Conservation (phyloP, 257 asterid genomes). For the Petrea volubilis region DNA sequence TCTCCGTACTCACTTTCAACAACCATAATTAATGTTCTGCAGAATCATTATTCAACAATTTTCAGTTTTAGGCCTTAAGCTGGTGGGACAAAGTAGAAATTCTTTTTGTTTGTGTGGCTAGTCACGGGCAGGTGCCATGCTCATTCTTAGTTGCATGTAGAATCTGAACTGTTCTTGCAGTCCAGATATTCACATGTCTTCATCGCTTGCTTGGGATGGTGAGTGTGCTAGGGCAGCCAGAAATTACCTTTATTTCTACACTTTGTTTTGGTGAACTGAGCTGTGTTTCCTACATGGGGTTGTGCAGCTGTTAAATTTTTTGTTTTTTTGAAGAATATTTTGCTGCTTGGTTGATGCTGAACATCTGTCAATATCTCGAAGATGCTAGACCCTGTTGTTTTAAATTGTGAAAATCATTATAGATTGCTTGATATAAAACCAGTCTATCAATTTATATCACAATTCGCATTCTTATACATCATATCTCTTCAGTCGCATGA, state of each 20-base stretch:
- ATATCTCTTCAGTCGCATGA: conserved; percentile 80
- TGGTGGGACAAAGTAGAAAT: neutral
- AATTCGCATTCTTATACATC: conserved; percentile 23
- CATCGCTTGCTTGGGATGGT: neutral
- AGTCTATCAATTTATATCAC: neutral
- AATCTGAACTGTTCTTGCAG: neutral
- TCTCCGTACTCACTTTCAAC: too few relatives aligned
- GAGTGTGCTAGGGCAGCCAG: neutral
- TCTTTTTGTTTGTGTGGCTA: neutral
- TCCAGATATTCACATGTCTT: neutral
- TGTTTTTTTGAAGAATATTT: neutral
- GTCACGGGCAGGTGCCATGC: neutral
- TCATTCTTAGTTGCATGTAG: neutral
- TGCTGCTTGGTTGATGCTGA: neutral
- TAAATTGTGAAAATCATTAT: neutral
- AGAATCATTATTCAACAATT: too few relatives aligned
- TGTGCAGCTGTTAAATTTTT: neutral
- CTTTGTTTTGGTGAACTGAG: neutral
- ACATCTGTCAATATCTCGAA: neutral
- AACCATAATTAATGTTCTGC: too few relatives aligned
- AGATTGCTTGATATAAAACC: conserved; percentile 11
- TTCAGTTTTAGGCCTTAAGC: neutral
- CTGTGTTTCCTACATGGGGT: neutral
- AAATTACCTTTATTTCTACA: neutral
- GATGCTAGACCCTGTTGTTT: neutral